Conservation (phyloP, 371 early-diverging fungal species). For the Mortierella polycephala region DNA sequence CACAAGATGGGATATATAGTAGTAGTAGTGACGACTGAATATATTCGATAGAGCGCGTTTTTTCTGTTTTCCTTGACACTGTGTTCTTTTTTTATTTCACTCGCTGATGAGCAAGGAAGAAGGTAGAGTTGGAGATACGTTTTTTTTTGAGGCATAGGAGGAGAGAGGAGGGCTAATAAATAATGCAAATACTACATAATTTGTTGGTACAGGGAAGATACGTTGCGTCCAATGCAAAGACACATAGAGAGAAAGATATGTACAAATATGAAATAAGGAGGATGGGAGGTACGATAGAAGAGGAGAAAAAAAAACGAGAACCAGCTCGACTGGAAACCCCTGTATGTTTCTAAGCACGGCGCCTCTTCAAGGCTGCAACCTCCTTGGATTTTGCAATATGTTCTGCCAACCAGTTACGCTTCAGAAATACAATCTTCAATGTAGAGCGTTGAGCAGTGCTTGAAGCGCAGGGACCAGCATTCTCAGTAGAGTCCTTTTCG, state of each 20-base stretch:
- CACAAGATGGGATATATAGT: no score
- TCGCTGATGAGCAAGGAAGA: no score
- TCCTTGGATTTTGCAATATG: slow-evolving; percentile 47
- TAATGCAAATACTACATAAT: no score
- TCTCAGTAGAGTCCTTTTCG: slow-evolving; percentile 5
- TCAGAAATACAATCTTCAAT: slow-evolving; percentile 42
- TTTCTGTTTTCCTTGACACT: no score
- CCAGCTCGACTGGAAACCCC: not conserved
- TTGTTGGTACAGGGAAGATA: no score
- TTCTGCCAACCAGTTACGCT: slow-evolving; percentile 46
- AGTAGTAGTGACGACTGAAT: no score
- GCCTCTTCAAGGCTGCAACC: slow-evolving; percentile 35
- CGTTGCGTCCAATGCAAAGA: no score
- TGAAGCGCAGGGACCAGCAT: not conserved
- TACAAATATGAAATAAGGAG: not conserved
- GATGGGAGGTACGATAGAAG: not conserved
- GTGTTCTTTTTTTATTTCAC: no score
- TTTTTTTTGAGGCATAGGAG: no score
- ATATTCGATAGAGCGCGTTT: no score
- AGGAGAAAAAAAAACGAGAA: not conserved
- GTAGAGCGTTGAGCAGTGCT: not conserved
- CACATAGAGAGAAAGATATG: not conserved
- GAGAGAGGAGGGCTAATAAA: no score
- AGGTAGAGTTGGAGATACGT: no score
- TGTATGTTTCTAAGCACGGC: not conserved